Percentiles rank a stretch among this genome's conserved stretches.
phyloP scores from a whole-genome alignment of 495 filamentous ascomycete genomes.

The Penicillium longicatenatum region DNA sequence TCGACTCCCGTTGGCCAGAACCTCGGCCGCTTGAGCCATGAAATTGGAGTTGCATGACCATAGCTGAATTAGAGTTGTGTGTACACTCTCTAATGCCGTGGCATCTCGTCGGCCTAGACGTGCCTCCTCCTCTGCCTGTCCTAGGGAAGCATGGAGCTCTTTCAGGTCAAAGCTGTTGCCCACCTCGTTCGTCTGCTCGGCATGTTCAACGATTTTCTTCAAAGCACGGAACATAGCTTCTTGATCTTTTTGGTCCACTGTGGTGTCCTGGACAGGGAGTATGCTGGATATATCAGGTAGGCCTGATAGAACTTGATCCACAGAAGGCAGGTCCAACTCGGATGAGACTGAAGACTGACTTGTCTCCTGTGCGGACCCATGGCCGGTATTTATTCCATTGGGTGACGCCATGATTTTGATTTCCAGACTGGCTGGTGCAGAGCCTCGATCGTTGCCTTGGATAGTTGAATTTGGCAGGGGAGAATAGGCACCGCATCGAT shows the following conservation, averaged over 20 bases:
- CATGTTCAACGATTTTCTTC: slow-evolving; percentile 25
- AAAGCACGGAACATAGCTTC: slow-evolving; percentile 33
- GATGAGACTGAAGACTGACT: background rate
- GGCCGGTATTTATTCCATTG: background rate
- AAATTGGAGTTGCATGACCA: slow-evolving; percentile 42
- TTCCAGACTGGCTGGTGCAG: slow-evolving; percentile 4
- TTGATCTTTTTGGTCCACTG: slow-evolving; percentile 26
- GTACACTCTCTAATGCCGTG: slow-evolving; percentile 28
- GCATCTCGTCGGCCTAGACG: slow-evolving; percentile 22
- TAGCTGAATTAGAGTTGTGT: slow-evolving; percentile 33
- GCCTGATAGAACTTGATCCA: slow-evolving; percentile 29
- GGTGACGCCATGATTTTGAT: slow-evolving; percentile 1
- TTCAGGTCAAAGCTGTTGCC: slow-evolving; percentile 24
- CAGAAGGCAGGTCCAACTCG: slow-evolving; percentile 29
- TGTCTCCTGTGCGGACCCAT: background rate
- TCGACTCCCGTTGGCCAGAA: slow-evolving; percentile 66
- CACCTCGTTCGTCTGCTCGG: slow-evolving; percentile 17
- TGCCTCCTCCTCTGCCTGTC: slow-evolving; percentile 27
- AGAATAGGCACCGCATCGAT: slow-evolving; percentile 6
- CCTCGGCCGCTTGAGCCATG: slow-evolving; percentile 55
- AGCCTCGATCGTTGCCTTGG: slow-evolving; percentile 8
- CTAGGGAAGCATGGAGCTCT: slow-evolving; percentile 30
- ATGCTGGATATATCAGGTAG: slow-evolving; percentile 21
- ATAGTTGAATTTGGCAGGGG: slow-evolving; percentile 5
- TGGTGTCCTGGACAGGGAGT: slow-evolving; percentile 15